These are phyloP conservation scores for Taxawa tesnikishii DNA, from an alignment of 2,329 filamentous ascomycete species.

Conservation along the genomic window DNA sequence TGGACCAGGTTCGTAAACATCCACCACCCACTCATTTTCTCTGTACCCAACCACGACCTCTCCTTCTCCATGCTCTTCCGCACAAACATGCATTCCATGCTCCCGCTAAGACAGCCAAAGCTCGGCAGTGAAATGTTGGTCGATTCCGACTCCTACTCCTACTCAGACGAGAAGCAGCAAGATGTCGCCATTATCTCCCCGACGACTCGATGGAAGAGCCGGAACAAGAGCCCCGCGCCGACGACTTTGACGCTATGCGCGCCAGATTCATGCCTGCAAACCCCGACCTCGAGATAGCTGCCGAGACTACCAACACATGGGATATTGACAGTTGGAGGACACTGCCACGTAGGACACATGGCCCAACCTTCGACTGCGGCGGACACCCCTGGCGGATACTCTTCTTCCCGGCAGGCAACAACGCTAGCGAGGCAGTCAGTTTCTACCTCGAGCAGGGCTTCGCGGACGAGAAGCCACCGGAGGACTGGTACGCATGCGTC, in stretches of 20 bases:
- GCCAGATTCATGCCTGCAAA: constrained; percentile 63
- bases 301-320: constrained; percentile 72
- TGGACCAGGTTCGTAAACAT: not conserved
- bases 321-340: constrained; percentile 72
- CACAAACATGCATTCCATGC: no score
- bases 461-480: constrained; percentile 58
- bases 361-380: constrained; percentile 75
- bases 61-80: no score
- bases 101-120: no score
- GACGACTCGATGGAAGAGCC: constrained; percentile 42
- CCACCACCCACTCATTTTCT: not conserved
- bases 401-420: constrained; percentile 92
- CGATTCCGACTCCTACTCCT: constrained; percentile 48
- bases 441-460: constrained; percentile 96
- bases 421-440: constrained; percentile 73
- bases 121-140: constrained; percentile 52
- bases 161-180: constrained; percentile 47
- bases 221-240: constrained; percentile 35
- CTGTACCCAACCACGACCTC: not conserved
- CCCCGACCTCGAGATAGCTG: constrained; percentile 68
- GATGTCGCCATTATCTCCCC: constrained; percentile 48
- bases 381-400: constrained; percentile 89
- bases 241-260: constrained; percentile 72
- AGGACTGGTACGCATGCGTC: constrained; percentile 93
- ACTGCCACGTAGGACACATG: constrained; percentile 69